A percentile compares a stretch with the other conserved stretches of the same genome.
Conservation (phyloP, 345 rosid species). For the Pistacia integerrima region DNA sequence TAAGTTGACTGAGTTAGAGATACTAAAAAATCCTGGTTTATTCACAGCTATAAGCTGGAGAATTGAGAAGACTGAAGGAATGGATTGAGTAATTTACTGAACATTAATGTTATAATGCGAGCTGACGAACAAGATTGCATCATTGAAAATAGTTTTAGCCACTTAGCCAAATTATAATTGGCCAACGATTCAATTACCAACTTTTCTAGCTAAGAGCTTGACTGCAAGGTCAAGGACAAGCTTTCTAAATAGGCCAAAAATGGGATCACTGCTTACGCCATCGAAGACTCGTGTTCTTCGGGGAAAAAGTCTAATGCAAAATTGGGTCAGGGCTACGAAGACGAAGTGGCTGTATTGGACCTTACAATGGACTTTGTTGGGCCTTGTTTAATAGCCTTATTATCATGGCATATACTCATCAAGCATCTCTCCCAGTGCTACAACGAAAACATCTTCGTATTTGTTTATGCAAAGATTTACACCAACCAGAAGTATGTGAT, state of each 20-base stretch:
- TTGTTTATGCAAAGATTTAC: no score
- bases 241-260: no score
- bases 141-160: neutral
- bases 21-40: no score
- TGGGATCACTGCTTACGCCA: slow-evolving; percentile 14
- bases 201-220: no score
- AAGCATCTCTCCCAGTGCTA: no score
- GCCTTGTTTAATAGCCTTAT: no score
- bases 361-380: neutral
- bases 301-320: neutral
- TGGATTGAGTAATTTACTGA: neutral
- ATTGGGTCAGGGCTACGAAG: neutral
- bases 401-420: no score
- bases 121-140: neutral
- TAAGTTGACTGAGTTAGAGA: neutral
- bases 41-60: neutral
- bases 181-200: no score
- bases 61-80: neutral
- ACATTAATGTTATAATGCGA: neutral
- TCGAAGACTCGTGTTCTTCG: neutral
- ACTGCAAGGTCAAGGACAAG: no score
- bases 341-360: neutral
- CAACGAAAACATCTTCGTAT: no score
- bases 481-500: no score
- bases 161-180: neutral